These are phyloP conservation scores for Nevesoporus exiguus DNA, from an alignment of 768 basidiomycete species.

Conservation along the genomic window DNA sequence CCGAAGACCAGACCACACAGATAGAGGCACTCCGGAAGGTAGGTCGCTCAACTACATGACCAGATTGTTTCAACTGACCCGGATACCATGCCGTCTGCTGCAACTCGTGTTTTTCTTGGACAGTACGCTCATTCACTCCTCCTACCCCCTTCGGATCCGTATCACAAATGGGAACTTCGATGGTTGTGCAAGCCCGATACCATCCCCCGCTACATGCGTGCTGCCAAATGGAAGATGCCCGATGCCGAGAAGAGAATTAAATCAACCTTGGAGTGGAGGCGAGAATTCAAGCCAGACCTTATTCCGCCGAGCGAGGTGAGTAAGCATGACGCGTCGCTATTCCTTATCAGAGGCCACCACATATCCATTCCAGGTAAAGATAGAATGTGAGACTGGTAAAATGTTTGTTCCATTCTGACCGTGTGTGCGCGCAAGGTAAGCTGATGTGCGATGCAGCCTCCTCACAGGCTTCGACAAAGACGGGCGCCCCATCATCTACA, in stretches of 20 bases:
- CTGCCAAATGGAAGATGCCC: slow-evolving; percentile 76
- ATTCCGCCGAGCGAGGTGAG: slow-evolving; percentile 72
- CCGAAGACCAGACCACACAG: slow-evolving; percentile 56
- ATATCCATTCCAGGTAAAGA: slow-evolving; percentile 44
- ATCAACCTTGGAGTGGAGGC: slow-evolving; percentile 78
- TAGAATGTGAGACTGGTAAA: slow-evolving; percentile 83
- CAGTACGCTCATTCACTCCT: slow-evolving; percentile 69
- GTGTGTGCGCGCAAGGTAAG: neutral
- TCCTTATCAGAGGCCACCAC: neutral
- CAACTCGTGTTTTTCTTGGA: neutral
- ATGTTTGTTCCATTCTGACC: slow-evolving; percentile 50
- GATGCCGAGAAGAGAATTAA: slow-evolving; percentile 79
- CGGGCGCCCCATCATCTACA: slow-evolving; percentile 83
- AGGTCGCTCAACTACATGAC: slow-evolving; percentile 10
- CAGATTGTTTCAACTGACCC: neutral
- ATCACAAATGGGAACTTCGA: slow-evolving; percentile 71
- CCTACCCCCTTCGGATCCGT: slow-evolving; percentile 66
- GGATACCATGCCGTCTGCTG: neutral
- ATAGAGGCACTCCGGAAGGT: slow-evolving; percentile 64
- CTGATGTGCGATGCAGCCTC: slow-evolving; percentile 43
- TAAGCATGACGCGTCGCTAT: neutral
- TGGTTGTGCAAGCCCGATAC: slow-evolving; percentile 73
- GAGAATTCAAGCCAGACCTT: slow-evolving; percentile 81
- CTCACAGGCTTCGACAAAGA: slow-evolving; percentile 84
- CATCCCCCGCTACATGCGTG: slow-evolving; percentile 71